Conservation (phyloP, 345 rosid genomes). For the Arabidopsis arenosa region DNA sequence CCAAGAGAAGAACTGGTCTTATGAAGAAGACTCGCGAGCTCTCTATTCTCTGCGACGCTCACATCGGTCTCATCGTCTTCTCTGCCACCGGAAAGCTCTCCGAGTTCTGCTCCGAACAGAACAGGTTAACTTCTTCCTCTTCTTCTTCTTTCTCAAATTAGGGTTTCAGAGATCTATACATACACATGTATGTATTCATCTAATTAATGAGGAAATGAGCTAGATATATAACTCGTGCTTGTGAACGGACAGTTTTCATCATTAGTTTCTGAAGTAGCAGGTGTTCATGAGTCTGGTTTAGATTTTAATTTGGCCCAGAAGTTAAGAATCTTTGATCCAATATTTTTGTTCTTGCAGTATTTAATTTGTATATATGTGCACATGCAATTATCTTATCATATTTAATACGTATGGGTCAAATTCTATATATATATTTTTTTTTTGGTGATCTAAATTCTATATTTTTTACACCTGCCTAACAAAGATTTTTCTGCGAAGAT, state of each 20-base stretch:
- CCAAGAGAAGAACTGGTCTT: conserved; percentile 57
- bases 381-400: conserved; percentile 24
- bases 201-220: conserved; percentile 26
- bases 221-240: conserved; percentile 33
- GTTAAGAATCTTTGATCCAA: conserved; percentile 35
- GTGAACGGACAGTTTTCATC: conserved; percentile 47
- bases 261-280: conserved; percentile 40
- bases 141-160: conserved; percentile 28
- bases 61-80: conserved; percentile 58
- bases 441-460: too few species aligned
- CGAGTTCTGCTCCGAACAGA: conserved; percentile 46
- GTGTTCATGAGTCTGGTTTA: background rate
- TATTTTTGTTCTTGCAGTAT: conserved; percentile 12
- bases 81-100: conserved; percentile 53
- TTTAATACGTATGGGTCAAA: conserved; percentile 21
- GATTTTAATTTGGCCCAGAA: conserved; percentile 37
- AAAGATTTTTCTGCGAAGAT: conserved; percentile 7
- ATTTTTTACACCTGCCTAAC: background rate
- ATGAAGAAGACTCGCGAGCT: conserved; percentile 57
- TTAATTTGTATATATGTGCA: conserved; percentile 19
- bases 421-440: background rate
- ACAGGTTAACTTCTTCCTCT: conserved; percentile 40
- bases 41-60: conserved; percentile 57
- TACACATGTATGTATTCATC: conserved; percentile 30
- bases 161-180: conserved; percentile 45